These are phyloP conservation scores for Tuber umbilicatum DNA, from an alignment of 495 filamentous ascomycete species.

Conservation along the genomic window DNA sequence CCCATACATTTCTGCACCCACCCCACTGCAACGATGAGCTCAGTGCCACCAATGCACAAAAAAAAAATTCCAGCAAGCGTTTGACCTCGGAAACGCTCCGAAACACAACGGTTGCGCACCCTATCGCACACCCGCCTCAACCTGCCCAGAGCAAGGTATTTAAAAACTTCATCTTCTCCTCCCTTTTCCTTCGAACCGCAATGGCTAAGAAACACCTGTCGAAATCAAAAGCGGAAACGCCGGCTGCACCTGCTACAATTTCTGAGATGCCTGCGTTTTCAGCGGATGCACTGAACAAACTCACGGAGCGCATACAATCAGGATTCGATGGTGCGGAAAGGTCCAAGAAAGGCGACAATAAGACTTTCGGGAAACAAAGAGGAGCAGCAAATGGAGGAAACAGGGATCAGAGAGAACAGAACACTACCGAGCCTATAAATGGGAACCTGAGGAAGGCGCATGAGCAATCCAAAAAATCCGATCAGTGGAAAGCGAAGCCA, in stretches of 20 bases:
- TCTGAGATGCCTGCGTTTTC: slow-evolving; percentile 30
- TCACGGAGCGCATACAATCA: slow-evolving; percentile 34
- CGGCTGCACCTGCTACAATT: slow-evolving; percentile 21
- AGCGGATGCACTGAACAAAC: slow-evolving; percentile 35
- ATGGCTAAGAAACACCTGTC: slow-evolving; percentile 45
- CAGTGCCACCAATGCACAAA: too few relatives aligned
- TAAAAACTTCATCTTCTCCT: slow-evolving; percentile 37
- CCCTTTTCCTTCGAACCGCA: slow-evolving; percentile 44
- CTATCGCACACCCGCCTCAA: background rate
- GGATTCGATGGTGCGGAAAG: slow-evolving; percentile 34
- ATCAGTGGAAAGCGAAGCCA: slow-evolving; percentile 40
- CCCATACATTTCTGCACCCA: background rate
- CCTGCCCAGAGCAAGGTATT: slow-evolving; percentile 38
- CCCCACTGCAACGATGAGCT: background rate
- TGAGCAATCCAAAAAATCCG: slow-evolving; percentile 47
- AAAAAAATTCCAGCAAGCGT: background rate
- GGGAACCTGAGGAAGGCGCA: slow-evolving; percentile 42
- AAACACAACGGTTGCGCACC: slow-evolving; percentile 7
- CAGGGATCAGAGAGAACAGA: slow-evolving; percentile 9
- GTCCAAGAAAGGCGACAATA: slow-evolving; percentile 13
- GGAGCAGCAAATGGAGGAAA: slow-evolving; percentile 4
- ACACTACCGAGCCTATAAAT: slow-evolving; percentile 15
- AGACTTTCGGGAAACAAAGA: background rate
- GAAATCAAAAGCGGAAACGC: slow-evolving; percentile 39
- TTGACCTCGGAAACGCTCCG: slow-evolving; percentile 6